A percentile compares a stretch with the other conserved stretches of the same genome.
phyloP scores from a whole-genome alignment of 768 basidiomycete species.

The Peribolospora kevripleyi region DNA sequence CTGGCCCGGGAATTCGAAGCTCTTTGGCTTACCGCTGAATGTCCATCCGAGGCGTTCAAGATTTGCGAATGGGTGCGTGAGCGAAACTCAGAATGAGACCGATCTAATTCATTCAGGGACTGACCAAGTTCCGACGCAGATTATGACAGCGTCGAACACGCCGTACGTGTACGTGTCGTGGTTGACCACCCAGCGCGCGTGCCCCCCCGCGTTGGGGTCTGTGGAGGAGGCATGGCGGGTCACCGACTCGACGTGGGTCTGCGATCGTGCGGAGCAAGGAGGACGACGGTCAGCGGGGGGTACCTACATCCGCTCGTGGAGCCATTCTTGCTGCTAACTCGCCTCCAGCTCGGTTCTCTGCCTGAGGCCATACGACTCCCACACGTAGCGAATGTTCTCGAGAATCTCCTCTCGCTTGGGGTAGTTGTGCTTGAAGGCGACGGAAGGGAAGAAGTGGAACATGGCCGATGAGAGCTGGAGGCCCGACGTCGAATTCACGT shows the following conservation, averaged over 20 bases:
- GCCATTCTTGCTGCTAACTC: neutral
- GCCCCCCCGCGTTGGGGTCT: slow-evolving; percentile 11
- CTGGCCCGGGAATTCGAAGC: slow-evolving; percentile 24
- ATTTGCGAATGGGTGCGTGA: no score
- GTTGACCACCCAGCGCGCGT: slow-evolving; percentile 28
- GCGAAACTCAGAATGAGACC: neutral
- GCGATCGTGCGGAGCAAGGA: neutral
- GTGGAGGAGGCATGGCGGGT: slow-evolving; percentile 7
- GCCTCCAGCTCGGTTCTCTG: slow-evolving; percentile 27
- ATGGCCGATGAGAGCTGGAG: slow-evolving; percentile 30
- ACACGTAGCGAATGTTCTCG: slow-evolving; percentile 24
- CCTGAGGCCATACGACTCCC: slow-evolving; percentile 31
- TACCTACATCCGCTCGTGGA: no score
- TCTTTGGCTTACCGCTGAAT: slow-evolving; percentile 29
- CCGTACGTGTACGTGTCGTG: slow-evolving; percentile 23
- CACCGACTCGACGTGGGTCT: slow-evolving; percentile 21
- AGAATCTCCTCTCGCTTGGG: slow-evolving; percentile 32
- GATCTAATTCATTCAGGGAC: no score
- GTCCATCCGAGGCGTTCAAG: no score
- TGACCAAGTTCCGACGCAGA: slow-evolving; percentile 18
- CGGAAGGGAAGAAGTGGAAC: slow-evolving; percentile 30
- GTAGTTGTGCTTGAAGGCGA: slow-evolving; percentile 26
- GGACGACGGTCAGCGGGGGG: neutral
- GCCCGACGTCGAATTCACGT: slow-evolving; percentile 30
- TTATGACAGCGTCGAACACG: slow-evolving; percentile 30